Evolutionary conservation across 1,284 basidiomycete species (phyloP).

Genomic region (Exobasidium rhododendri): DNA sequence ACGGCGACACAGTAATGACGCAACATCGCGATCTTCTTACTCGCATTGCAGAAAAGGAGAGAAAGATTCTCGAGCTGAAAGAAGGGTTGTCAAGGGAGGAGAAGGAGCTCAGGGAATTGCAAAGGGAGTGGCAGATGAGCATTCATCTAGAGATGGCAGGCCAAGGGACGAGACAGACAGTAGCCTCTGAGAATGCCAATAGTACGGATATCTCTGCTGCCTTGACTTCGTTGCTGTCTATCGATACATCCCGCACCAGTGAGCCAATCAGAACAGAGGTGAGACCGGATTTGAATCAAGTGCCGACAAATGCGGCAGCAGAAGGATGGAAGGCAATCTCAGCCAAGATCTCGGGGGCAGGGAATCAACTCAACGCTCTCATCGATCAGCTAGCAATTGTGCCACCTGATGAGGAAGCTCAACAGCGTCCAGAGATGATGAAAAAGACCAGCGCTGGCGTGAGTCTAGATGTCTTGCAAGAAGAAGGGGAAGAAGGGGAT

Average conservation of each 20-base stretch:
- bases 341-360: neutral
- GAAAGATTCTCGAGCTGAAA: slow-evolving; percentile 6
- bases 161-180: neutral
- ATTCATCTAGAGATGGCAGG: slow-evolving; percentile 1
- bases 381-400: slow-evolving; percentile 5
- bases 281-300: neutral
- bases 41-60: slow-evolving; percentile 14
- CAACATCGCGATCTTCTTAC: slow-evolving; percentile 1
- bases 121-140: slow-evolving; percentile 5
- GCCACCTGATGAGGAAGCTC: neutral
- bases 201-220: neutral
- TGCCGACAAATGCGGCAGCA: neutral
- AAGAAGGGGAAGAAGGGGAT: slow-evolving; percentile 1
- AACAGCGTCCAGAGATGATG: neutral
- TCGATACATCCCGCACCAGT: neutral
- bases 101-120: neutral
- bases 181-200: neutral
- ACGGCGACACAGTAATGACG: slow-evolving; percentile 1
- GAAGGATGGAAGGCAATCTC: slow-evolving; percentile 4
- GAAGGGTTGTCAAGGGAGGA: slow-evolving; percentile 9
- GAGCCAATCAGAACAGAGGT: neutral
- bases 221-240: neutral
- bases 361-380: slow-evolving; percentile 6
- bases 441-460: neutral
- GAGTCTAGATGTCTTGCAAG: neutral